Evolutionary conservation across 768 basidiomycete species (phyloP).

Genomic region (Tricholoma bakamatsutake): DNA sequence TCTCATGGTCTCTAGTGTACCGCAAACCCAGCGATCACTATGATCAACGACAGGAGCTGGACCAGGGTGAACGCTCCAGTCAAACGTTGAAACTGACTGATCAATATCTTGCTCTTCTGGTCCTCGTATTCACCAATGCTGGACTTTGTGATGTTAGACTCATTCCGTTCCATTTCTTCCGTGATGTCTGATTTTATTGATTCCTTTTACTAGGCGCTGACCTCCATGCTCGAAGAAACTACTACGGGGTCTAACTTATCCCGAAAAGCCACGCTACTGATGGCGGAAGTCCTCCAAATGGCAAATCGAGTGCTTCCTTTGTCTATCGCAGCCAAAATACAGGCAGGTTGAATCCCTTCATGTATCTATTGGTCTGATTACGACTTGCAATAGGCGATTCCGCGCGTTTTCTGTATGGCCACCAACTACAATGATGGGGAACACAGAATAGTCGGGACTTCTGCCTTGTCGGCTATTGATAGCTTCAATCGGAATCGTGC

Average conservation of each 20-base stretch:
- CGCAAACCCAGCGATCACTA: conserved; percentile 43
- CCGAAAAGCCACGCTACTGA: conserved; percentile 83
- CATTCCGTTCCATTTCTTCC: not conserved
- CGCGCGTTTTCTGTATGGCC: conserved; percentile 80
- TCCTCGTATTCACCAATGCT: conserved; percentile 79
- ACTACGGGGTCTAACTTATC: conserved; percentile 67
- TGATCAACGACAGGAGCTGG: conserved; percentile 26
- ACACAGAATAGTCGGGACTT: conserved; percentile 76
- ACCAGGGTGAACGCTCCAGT: conserved; percentile 40
- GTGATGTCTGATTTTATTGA: not conserved
- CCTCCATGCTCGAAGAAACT: conserved; percentile 78
- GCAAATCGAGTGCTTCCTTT: conserved; percentile 84
- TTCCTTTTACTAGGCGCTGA: conserved; percentile 57
- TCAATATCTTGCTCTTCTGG: conserved; percentile 84
- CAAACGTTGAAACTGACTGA: conserved; percentile 79
- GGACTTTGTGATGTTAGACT: conserved; percentile 76
- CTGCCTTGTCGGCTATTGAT: conserved; percentile 83
- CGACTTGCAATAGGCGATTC: conserved; percentile 55
- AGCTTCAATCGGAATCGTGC: conserved; percentile 88
- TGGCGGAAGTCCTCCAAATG: conserved; percentile 88
- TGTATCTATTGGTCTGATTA: not conserved
- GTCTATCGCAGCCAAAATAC: conserved; percentile 74
- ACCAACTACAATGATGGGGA: conserved; percentile 73
- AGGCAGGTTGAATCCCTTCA: conserved; percentile 39
- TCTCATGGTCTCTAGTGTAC: conserved; percentile 46